Conservation (phyloP, 2,329 filamentous ascomycete genomes). For the Alternaria burnsii region DNA sequence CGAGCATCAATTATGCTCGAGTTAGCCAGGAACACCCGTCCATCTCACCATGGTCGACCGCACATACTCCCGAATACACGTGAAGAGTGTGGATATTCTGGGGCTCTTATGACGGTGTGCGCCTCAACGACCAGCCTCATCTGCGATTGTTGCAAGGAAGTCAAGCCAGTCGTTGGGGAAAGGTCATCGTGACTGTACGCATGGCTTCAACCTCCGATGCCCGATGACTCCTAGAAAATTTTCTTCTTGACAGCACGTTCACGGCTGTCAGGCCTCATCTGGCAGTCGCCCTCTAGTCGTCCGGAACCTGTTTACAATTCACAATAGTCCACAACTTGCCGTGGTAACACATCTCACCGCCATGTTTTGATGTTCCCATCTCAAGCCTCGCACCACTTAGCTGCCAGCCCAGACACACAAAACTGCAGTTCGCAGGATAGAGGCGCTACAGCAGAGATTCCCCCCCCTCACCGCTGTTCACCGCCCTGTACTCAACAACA, state of each 20-base stretch:
- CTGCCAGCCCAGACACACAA: conserved; percentile 35
- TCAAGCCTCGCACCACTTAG: conserved; percentile 39
- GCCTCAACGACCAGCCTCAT: conserved; percentile 15
- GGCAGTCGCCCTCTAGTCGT: conserved; percentile 22
- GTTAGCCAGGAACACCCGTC: conserved; percentile 21
- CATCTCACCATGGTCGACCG: conserved; percentile 17
- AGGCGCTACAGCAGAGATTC: conserved; percentile 33
- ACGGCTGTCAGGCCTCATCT: conserved; percentile 30
- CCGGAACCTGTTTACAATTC: conserved; percentile 5
- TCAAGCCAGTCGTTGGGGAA: neutral
- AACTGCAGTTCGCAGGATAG: conserved; percentile 14
- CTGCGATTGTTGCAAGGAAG: conserved; percentile 21
- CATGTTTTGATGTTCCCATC: conserved; percentile 35
- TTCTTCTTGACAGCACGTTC: conserved; percentile 27
- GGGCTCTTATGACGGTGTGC: conserved; percentile 1
- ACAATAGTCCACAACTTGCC: conserved; percentile 19
- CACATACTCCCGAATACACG: conserved; percentile 5
- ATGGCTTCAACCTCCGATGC: conserved; percentile 2
- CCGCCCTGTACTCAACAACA: conserved; percentile 35
- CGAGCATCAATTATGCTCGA: conserved; percentile 10
- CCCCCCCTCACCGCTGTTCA: conserved; percentile 45
- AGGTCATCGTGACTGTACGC: neutral
- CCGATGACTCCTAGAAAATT: conserved; percentile 27
- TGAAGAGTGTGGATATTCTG: conserved; percentile 12
- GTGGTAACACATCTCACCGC: conserved; percentile 35